Evolutionary conservation across 257 asterid genomes (phyloP).

Genomic region (Salvia splendens): DNA sequence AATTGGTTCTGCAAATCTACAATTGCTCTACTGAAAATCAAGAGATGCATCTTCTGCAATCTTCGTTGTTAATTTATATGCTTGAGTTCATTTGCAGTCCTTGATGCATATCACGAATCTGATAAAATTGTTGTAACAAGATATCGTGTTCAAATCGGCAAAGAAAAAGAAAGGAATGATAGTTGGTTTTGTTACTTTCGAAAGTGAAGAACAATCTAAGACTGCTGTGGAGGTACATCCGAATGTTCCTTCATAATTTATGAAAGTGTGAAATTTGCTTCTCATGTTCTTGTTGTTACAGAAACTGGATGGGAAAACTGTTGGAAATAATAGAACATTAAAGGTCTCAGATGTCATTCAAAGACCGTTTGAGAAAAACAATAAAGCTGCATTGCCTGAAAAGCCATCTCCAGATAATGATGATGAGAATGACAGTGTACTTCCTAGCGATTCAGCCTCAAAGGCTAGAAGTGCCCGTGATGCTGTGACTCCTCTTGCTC

Average conservation of each 20-base stretch:
- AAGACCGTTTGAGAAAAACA: slow-evolving; percentile 69
- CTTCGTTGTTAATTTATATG: neutral
- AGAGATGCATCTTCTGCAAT: neutral
- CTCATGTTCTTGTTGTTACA: slow-evolving; percentile 42
- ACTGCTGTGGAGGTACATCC: slow-evolving; percentile 57
- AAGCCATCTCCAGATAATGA: slow-evolving; percentile 36
- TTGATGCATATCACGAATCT: slow-evolving; percentile 22
- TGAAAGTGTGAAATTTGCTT: slow-evolving; percentile 15
- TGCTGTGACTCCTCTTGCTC: slow-evolving; percentile 96
- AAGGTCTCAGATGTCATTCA: slow-evolving; percentile 74
- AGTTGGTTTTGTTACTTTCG: slow-evolving; percentile 87
- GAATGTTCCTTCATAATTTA: slow-evolving; percentile 1
- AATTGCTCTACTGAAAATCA: slow-evolving; percentile 12
- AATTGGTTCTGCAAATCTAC: neutral
- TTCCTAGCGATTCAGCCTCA: slow-evolving; percentile 39
- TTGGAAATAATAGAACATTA: slow-evolving; percentile 73
- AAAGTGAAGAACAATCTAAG: slow-evolving; percentile 58
- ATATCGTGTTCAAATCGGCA: slow-evolving; percentile 65
- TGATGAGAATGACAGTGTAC: slow-evolving; percentile 44
- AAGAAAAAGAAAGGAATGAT: slow-evolving; percentile 96
- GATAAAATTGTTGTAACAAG: slow-evolving; percentile 45
- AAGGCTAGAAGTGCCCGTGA: slow-evolving; percentile 73
- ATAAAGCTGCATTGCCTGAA: slow-evolving; percentile 38
- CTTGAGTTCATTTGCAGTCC: slow-evolving; percentile 18
- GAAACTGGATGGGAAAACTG: slow-evolving; percentile 74